A percentile compares a stretch with the other conserved stretches of the same genome.
Conservation (phyloP, 768 basidiomycete genomes). For the Suillus cothurnatus region DNA sequence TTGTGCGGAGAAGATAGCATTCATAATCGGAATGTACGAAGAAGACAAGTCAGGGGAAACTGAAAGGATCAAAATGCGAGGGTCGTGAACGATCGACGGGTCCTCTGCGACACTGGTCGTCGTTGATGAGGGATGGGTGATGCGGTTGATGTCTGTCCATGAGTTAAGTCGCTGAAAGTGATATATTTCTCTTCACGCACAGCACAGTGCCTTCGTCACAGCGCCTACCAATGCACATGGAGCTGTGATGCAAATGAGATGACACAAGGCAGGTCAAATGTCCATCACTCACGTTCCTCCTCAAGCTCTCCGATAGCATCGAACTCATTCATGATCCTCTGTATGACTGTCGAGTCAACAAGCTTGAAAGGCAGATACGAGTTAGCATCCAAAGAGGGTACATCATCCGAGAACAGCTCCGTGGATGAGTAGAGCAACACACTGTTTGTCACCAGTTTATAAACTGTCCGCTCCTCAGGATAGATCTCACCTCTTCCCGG, state of each 20-base stretch:
- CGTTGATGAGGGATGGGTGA: conserved; percentile 40
- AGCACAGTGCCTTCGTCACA: conserved; percentile 89
- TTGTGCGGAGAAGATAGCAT: conserved; percentile 98
- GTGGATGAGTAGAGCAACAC: conserved; percentile 77
- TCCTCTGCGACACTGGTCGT: conserved; percentile 32
- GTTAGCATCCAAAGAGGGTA: conserved; percentile 64
- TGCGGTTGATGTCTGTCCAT: conserved; percentile 67
- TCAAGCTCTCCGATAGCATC: conserved; percentile 49
- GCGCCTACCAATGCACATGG: conserved; percentile 84
- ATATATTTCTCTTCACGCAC: conserved; percentile 43
- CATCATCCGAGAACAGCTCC: conserved; percentile 41
- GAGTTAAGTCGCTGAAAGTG: conserved; percentile 28
- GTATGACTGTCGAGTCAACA: conserved; percentile 68
- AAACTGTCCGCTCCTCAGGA: conserved; percentile 3
- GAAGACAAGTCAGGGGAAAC: conserved; percentile 89
- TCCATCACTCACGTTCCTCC: conserved; percentile 53
- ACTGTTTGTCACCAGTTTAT: conserved; percentile 40
- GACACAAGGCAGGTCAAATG: conserved; percentile 7
- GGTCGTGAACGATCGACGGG: conserved; percentile 41
- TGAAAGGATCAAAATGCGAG: conserved; percentile 77
- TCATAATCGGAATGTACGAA: conserved; percentile 98
- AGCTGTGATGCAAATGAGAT: conserved; percentile 33
- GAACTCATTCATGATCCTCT: conserved; percentile 63
- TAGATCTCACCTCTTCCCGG: conserved; percentile 70
- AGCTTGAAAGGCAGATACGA: conserved; percentile 82